Conservation (phyloP, 768 basidiomycete genomes). For the Amanita polypyramis region DNA sequence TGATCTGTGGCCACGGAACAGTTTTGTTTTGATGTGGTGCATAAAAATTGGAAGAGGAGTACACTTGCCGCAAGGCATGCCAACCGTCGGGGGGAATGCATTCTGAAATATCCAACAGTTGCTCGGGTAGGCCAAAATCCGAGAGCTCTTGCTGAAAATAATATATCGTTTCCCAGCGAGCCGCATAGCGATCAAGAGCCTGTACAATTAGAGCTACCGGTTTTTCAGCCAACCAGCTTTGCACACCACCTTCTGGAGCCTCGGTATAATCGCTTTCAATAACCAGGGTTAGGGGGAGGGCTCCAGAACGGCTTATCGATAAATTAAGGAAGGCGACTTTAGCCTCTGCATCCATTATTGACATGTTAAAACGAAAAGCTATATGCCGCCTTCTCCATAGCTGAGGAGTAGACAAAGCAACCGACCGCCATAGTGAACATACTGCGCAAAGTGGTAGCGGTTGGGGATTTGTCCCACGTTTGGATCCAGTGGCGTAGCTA, state of each 20-base stretch:
- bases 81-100: neutral
- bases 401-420: neutral
- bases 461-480: neutral
- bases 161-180: neutral
- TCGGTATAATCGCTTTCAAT: neutral
- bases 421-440: neutral
- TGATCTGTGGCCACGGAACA: neutral
- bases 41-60: neutral
- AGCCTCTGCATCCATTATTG: neutral
- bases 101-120: neutral
- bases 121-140: neutral
- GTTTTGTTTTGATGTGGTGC: neutral
- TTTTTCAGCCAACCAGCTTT: neutral
- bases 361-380: neutral
- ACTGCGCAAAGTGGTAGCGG: neutral
- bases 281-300: neutral
- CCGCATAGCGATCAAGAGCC: neutral
- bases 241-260: no score
- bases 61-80: neutral
- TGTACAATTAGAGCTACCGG: neutral
- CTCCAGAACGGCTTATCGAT: neutral
- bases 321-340: neutral
- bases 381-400: neutral
- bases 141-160: neutral
- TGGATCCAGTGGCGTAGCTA: no score